phyloP scores from a whole-genome alignment of 495 filamentous ascomycete genomes.

The Penicillium desertorum region DNA sequence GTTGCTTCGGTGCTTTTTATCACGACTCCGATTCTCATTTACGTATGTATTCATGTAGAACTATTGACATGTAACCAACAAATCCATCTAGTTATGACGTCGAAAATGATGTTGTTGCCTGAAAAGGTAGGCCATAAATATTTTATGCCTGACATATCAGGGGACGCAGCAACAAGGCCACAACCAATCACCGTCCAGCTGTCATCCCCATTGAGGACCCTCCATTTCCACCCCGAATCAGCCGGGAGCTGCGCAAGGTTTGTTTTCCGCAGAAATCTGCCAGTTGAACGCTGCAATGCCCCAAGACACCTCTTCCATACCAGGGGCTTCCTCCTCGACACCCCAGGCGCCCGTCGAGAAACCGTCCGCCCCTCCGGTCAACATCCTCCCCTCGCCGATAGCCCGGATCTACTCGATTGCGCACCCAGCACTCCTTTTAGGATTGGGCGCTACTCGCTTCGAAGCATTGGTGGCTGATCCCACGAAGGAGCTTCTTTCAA shows the following conservation, averaged over 20 bases:
- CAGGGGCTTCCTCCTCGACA: constrained; percentile 16
- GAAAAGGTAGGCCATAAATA: neutral
- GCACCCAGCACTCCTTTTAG: constrained; percentile 66
- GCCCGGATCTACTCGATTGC: constrained; percentile 56
- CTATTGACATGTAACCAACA: neutral
- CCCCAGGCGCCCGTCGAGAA: constrained; percentile 32
- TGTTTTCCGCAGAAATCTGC: neutral
- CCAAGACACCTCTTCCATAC: constrained; percentile 16
- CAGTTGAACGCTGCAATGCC: constrained; percentile 22
- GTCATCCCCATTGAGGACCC: constrained; percentile 6
- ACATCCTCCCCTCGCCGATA: constrained; percentile 48
- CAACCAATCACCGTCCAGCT: neutral
- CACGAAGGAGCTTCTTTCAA: constrained; percentile 57
- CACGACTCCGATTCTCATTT: neutral
- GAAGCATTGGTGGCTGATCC: constrained; percentile 68
- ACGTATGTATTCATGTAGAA: too few relatives aligned
- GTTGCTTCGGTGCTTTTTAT: neutral
- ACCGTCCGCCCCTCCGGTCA: constrained; percentile 30
- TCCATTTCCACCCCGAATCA: constrained; percentile 14
- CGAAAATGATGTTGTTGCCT: neutral
- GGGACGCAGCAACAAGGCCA: neutral
- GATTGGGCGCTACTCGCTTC: constrained; percentile 62
- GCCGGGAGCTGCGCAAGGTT: constrained; percentile 20
- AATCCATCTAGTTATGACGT: neutral
- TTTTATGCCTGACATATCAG: neutral